phyloP scores from a whole-genome alignment of 1,284 basidiomycete species.

The Pseudozyma pruni region DNA sequence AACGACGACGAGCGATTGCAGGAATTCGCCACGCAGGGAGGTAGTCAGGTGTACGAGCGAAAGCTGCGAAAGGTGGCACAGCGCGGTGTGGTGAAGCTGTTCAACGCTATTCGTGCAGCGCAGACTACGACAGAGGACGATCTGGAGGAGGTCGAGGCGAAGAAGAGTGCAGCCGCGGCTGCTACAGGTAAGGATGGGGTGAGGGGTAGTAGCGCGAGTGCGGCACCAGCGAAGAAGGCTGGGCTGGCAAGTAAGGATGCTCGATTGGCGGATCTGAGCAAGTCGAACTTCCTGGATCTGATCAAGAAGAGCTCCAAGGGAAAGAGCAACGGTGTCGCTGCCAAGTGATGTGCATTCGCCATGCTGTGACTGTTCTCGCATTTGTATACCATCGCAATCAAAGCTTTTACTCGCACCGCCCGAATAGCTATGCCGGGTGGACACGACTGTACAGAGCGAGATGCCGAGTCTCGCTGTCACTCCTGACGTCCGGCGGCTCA shows the following conservation, averaged over 20 bases:
- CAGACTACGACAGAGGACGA: slow-evolving; percentile 61
- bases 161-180: slow-evolving; percentile 19
- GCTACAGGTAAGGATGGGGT: neutral
- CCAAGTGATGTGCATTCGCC: slow-evolving; percentile 35
- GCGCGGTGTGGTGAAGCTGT: slow-evolving; percentile 66
- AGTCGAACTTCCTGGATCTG: slow-evolving; percentile 65
- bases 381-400: slow-evolving; percentile 23
- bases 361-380: neutral
- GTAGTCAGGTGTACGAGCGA: slow-evolving; percentile 59
- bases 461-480: too few relatives aligned
- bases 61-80: slow-evolving; percentile 65
- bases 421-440: too few relatives aligned
- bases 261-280: slow-evolving; percentile 61
- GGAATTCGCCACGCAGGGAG: slow-evolving; percentile 54
- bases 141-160: slow-evolving; percentile 45
- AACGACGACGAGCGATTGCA: slow-evolving; percentile 28
- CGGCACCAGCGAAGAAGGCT: slow-evolving; percentile 29
- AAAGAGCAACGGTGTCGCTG: slow-evolving; percentile 24
- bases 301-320: slow-evolving; percentile 47
- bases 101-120: slow-evolving; percentile 66
- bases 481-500: too few relatives aligned
- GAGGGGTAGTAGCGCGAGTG: neutral
- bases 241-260: slow-evolving; percentile 56
- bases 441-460: too few relatives aligned
- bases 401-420: too few relatives aligned